Conservation (phyloP, 1,284 basidiomycete species). For the Cyathus pygmaeus region DNA sequence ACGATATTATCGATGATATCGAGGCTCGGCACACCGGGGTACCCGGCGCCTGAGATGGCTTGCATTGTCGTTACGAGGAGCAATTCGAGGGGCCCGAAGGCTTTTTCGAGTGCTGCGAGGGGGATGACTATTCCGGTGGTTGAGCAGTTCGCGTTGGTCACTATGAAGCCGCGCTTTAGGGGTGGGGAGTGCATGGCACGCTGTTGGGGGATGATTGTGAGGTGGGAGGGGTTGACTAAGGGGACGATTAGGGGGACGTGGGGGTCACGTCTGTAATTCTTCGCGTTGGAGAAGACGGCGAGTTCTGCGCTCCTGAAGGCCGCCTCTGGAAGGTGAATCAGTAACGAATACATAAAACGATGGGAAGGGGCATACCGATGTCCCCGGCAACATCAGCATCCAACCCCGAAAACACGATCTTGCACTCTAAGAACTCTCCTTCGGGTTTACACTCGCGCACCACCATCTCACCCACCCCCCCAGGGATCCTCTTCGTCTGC, state of each 20-base stretch:
- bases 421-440: constrained; percentile 85
- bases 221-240: constrained; percentile 91
- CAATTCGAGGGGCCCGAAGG: constrained; percentile 93
- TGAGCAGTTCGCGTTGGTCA: constrained; percentile 98
- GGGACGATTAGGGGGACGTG: constrained; percentile 97
- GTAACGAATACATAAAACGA: neutral
- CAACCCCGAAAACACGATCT: constrained; percentile 93
- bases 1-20: constrained; percentile 98
- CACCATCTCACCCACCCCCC: constrained; percentile 70
- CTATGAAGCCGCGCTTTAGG: constrained; percentile 91
- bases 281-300: constrained; percentile 97
- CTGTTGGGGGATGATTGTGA: constrained; percentile 89
- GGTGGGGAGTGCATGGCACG: constrained; percentile 74
- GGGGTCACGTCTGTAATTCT: constrained; percentile 94
- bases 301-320: constrained; percentile 91
- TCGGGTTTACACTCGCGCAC: constrained; percentile 86
- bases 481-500: constrained; percentile 83
- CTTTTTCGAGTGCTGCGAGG: constrained; percentile 89
- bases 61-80: constrained; percentile 96
- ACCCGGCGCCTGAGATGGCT: constrained; percentile 97
- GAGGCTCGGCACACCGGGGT: constrained; percentile 91
- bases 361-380: constrained; percentile 74
- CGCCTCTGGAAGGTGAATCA: constrained; percentile 65
- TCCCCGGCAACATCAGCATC: constrained; percentile 96
- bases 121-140: constrained; percentile 96